Evolutionary conservation across 1,284 basidiomycete genomes (phyloP).

Genomic region (Malassezia nana): DNA sequence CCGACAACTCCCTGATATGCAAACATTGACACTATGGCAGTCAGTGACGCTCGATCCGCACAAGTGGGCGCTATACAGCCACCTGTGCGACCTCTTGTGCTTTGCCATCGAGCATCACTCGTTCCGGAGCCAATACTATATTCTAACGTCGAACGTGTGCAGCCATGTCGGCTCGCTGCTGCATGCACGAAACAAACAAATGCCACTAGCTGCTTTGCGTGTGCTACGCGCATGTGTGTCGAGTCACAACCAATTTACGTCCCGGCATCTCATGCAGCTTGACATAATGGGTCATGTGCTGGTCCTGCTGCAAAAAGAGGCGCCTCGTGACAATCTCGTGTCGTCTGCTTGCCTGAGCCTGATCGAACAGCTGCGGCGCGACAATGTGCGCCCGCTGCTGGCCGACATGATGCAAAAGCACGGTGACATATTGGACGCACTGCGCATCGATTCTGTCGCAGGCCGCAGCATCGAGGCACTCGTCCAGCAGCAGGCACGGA

Average conservation of each 20-base stretch:
- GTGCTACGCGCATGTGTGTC: conserved; percentile 79
- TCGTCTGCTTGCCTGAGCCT: conserved; percentile 90
- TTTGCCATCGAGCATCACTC: conserved; percentile 78
- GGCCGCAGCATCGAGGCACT: conserved; percentile 63
- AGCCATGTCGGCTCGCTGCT: conserved; percentile 50
- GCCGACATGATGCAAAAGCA: conserved; percentile 72
- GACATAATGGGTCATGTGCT: conserved; percentile 74
- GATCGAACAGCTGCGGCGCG: conserved; percentile 71
- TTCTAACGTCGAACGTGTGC: conserved; percentile 53
- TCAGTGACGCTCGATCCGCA: conserved; percentile 19
- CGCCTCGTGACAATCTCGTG: conserved; percentile 76
- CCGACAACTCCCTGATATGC: conserved; percentile 63
- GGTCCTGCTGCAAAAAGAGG: conserved; percentile 69
- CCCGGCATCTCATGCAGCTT: conserved; percentile 72
- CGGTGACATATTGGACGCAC: conserved; percentile 58
- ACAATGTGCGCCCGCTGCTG: conserved; percentile 76
- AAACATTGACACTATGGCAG: conserved; percentile 20
- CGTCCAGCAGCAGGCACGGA: conserved; percentile 60
- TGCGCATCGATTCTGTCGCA: conserved; percentile 59
- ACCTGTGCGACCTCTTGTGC: conserved; percentile 71
- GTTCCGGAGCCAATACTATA: conserved; percentile 71
- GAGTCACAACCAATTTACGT: conserved; percentile 74
- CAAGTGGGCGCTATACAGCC: conserved; percentile 41
- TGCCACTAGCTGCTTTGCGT: conserved; percentile 58
- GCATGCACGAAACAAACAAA: conserved; percentile 74